Evolutionary conservation across 2,329 filamentous ascomycete species (phyloP), one percentile per base, ranked within the genome.

Genomic region (Diplodia mutila): DNA sequence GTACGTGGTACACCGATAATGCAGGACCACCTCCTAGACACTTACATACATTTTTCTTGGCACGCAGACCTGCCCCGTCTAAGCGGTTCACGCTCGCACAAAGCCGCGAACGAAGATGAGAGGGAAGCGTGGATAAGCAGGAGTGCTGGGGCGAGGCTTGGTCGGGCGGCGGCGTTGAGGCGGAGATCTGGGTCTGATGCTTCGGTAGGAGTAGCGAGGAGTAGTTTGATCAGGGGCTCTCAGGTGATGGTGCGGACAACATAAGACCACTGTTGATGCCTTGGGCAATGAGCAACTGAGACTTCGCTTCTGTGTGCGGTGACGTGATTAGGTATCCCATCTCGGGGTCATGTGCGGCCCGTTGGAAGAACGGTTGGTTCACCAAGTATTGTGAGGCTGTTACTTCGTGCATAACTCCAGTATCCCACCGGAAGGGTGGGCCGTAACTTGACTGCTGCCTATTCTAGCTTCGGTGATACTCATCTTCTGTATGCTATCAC

Each of bases 1-100:
- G 77, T 79, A 65, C 72, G 76, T 73, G 21, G 32, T 42, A 16
- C 18, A 18, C 21, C 4, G 25, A 29, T 12, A 57, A 25, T 8
- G 7, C 39, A 27, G 7, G 32, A 42, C 16, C 6, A 7, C n/a
- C 16, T 8, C n/a, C 16, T 8, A 42, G n/a, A 42, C 34, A 21
- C 25, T 53, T 12, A 54, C 54, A 48, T 34, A 46, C 25, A 18
- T 16, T 37, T 27, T 59, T 29, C 12, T 25, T 32, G 23, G 23
- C 42, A 25, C 14, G 8, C 48, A 67, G 65, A 67, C 65, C n/a
- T 67, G 65, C 55, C 65, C 65, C 32, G 54, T 67, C 34, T 67
- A 67, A 61, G 25, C 29, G n/a, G 21, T 12, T 6, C 12, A 16
- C 59, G 9, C 23, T 51, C 25, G 2, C 16, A 34, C n/a, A 2